These are phyloP conservation scores for Chaetomium olivaceum DNA, from an alignment of 2,329 filamentous ascomycete species.

Conservation along the genomic window DNA sequence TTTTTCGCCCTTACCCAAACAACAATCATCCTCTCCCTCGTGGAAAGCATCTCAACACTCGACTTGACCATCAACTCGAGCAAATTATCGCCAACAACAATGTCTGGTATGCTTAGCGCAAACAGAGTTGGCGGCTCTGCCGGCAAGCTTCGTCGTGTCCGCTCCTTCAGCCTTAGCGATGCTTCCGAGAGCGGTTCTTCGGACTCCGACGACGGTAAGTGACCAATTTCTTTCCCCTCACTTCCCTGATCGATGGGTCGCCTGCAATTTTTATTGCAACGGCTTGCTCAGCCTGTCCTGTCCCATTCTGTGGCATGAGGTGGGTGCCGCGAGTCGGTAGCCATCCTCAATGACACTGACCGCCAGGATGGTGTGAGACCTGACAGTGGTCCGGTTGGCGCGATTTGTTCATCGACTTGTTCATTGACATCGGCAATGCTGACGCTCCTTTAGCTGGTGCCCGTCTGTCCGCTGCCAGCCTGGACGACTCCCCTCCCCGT, in stretches of 20 bases:
- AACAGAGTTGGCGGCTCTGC: constrained; percentile 1
- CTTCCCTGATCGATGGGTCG: background rate
- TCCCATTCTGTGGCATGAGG: background rate
- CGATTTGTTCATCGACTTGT: background rate
- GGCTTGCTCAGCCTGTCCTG: background rate
- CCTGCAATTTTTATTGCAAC: background rate
- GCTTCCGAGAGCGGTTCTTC: constrained; percentile 2
- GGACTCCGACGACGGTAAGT: constrained; percentile 17
- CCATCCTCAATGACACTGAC: background rate
- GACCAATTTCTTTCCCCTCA: background rate
- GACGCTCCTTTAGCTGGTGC: constrained; percentile 9
- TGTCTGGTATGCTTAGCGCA: constrained; percentile 23
- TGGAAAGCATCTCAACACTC: background rate
- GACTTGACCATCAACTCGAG: background rate
- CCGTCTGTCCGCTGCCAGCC: constrained; percentile 7
- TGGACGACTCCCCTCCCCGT: constrained; percentile 11
- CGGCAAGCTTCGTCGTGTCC: constrained; percentile 10
- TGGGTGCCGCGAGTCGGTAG: background rate
- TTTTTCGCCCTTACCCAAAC: background rate
- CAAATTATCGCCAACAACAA: constrained; percentile 1
- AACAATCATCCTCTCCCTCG: background rate
- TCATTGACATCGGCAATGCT: background rate
- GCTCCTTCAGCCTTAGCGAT: constrained; percentile 20
- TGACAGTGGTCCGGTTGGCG: background rate
- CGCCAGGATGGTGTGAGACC: background rate